Conservation (phyloP, 306 rosid species). For the Cucurbita ficifolia region DNA sequence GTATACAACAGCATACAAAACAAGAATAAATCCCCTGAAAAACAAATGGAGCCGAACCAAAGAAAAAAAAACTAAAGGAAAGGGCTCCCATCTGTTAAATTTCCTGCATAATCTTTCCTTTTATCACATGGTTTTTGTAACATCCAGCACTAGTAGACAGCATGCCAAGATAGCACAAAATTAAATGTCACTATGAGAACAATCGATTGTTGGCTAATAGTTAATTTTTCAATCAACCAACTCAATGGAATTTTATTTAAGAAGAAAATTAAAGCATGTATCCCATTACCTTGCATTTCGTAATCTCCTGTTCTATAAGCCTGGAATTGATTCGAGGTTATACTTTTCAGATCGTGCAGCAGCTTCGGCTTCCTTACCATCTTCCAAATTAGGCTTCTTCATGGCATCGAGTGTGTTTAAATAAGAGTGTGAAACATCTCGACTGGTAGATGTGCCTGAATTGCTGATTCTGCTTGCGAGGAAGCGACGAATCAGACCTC, state of each 20-base stretch:
- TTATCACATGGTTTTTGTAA: neutral
- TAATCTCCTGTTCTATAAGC: conserved; percentile 29
- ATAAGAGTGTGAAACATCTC: conserved; percentile 40
- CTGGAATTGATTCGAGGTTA: conserved; percentile 90
- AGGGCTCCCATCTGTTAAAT: neutral
- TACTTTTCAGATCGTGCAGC: conserved; percentile 44
- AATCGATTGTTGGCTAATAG: neutral
- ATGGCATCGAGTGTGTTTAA: conserved; percentile 46
- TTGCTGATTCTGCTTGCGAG: conserved; percentile 93
- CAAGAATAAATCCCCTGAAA: no score
- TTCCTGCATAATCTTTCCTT: neutral
- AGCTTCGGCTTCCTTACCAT: conserved; percentile 24
- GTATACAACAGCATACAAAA: neutral
- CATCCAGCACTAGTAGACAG: neutral
- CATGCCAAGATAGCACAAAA: neutral
- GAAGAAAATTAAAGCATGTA: neutral
- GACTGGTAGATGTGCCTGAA: conserved; percentile 31
- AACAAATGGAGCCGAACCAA: neutral
- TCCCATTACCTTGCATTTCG: neutral
- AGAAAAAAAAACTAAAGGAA: neutral
- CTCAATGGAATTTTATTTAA: neutral
- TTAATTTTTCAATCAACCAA: neutral
- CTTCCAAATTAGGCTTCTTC: conserved; percentile 31
- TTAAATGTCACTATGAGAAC: neutral
- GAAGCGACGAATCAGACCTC: conserved; percentile 85